Conservation (phyloP, 108 stramenopile species). For the Parmales sp. region DNA sequence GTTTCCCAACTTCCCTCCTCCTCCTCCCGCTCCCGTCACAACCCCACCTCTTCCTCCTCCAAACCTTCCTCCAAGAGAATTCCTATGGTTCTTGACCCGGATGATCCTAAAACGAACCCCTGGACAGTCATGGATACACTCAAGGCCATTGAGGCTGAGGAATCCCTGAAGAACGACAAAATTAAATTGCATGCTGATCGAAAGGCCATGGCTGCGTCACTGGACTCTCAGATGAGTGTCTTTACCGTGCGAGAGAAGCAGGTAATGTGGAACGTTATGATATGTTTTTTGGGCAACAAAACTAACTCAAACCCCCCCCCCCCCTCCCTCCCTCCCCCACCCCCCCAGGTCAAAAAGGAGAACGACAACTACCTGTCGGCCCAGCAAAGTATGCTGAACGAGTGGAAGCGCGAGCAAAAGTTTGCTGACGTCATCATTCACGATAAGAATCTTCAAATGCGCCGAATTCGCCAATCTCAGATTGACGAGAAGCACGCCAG, state of each 20-base stretch:
- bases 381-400: conserved; percentile 5
- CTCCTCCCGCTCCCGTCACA: background rate
- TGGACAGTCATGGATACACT: conserved; percentile 12
- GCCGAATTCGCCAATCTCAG: background rate
- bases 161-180: conserved; percentile 6
- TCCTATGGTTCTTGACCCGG: background rate
- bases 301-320: no score
- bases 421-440: background rate
- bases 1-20: background rate
- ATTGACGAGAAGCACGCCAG: conserved; percentile 8
- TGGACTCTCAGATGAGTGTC: background rate
- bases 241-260: background rate
- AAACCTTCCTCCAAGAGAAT: background rate
- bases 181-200: background rate
- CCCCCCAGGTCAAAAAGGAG: background rate
- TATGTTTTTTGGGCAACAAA: no score
- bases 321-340: no score
- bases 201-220: background rate
- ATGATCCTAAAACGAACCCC: conserved; percentile 8
- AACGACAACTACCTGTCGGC: background rate
- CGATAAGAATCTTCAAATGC: conserved; percentile 8
- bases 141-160: conserved; percentile 11
- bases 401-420: conserved; percentile 10
- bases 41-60: background rate
- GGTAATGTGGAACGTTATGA: no score